Percentiles rank a stretch among this genome's conserved stretches.
phyloP scores from a whole-genome alignment of 2,329 filamentous ascomycete genomes.

The Exophiala bonariae region DNA sequence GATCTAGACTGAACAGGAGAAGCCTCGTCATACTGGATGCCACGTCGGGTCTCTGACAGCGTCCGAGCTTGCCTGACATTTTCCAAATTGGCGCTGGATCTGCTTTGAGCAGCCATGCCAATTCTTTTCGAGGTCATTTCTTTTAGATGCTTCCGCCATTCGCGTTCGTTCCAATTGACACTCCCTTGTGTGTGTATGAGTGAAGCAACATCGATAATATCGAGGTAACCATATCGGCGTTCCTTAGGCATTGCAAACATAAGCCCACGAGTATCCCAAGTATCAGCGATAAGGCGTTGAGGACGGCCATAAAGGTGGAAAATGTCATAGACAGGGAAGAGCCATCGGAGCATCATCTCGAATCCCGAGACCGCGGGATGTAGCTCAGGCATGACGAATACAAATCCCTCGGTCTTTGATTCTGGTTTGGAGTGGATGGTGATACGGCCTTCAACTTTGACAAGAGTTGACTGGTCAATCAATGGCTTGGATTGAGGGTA shows the following conservation, averaged over 20 bases:
- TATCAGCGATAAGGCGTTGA: constrained; percentile 80
- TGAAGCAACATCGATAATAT: constrained; percentile 78
- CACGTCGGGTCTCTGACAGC: constrained; percentile 30
- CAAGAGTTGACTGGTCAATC: constrained; percentile 88
- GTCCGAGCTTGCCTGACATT: constrained; percentile 29
- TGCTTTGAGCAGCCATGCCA: constrained; percentile 52
- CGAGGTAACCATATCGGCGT: constrained; percentile 84
- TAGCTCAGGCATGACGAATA: constrained; percentile 96
- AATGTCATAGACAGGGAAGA: constrained; percentile 92
- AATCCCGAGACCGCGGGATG: constrained; percentile 91
- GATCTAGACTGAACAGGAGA: constrained; percentile 53
- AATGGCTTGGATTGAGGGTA: constrained; percentile 93
- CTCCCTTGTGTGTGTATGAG: constrained; percentile 79
- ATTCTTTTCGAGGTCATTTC: constrained; percentile 81
- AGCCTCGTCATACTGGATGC: constrained; percentile 47
- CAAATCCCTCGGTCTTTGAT: constrained; percentile 82
- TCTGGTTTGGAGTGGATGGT: constrained; percentile 80
- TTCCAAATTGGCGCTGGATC: constrained; percentile 36
- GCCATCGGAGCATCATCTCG: constrained; percentile 88
- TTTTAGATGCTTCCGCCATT: constrained; percentile 89
- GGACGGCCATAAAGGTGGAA: constrained; percentile 91
- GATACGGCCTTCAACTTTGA: constrained; percentile 91
- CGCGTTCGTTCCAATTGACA: constrained; percentile 74
- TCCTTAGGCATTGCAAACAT: constrained; percentile 98
- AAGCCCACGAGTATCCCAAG: constrained; percentile 79